A percentile compares a stretch with the other conserved stretches of the same genome.
phyloP scores from a whole-genome alignment of 2,329 filamentous ascomycete genomes.

The Verticillium alfalfae region DNA sequence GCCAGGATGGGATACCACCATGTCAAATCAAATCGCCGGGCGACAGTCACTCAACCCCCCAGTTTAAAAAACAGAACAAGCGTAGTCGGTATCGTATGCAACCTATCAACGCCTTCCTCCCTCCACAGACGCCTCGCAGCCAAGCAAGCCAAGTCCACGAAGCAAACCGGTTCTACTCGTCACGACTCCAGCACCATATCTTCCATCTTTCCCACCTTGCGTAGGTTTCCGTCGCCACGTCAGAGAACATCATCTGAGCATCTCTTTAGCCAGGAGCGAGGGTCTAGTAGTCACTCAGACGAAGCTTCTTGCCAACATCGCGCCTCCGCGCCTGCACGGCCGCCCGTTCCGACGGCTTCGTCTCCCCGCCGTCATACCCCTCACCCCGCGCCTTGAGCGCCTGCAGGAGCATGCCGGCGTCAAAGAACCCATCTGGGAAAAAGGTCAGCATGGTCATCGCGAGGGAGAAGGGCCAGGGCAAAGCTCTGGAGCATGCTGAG shows the following conservation, averaged over 20 bases:
- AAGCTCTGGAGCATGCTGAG: not conserved
- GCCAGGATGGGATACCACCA: no score
- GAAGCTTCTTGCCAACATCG: slow-evolving; percentile 70
- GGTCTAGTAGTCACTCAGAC: slow-evolving; percentile 60
- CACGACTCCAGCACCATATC: not conserved
- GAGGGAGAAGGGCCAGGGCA: no score
- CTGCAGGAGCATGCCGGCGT: slow-evolving; percentile 89
- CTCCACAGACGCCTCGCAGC: not conserved
- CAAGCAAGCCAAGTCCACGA: not conserved
- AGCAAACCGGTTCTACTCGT: not conserved
- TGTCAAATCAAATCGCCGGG: no score
- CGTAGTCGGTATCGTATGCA: not conserved
- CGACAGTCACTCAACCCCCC: no score
- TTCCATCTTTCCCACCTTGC: no score
- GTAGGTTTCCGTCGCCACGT: no score
- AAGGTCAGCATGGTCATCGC: slow-evolving; percentile 18
- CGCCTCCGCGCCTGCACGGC: slow-evolving; percentile 52
- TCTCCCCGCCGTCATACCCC: slow-evolving; percentile 40
- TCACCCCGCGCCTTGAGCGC: slow-evolving; percentile 71
- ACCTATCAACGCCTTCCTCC: not conserved
- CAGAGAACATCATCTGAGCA: not conserved
- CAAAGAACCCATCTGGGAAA: slow-evolving; percentile 87
- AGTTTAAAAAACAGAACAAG: not conserved
- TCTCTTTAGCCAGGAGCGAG: not conserved
- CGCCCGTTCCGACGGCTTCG: slow-evolving; percentile 53